phyloP scores from a whole-genome alignment of 1,284 basidiomycete genomes.

The Pterula multifida region DNA sequence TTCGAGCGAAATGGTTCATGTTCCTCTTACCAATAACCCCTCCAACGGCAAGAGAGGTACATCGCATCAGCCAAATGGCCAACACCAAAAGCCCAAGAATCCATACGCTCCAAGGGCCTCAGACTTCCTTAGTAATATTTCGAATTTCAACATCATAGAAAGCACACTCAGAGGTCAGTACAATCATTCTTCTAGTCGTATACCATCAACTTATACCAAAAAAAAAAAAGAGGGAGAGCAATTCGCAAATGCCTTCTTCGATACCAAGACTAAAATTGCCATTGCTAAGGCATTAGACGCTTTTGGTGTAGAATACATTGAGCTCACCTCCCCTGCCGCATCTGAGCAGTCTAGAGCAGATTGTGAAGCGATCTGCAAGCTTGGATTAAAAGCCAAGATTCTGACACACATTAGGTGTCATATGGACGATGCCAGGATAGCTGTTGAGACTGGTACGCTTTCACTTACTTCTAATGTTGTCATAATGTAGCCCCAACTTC shows the following conservation, averaged over 20 bases:
- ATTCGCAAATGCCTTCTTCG: slow-evolving; percentile 99
- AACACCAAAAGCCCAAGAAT: slow-evolving; percentile 42
- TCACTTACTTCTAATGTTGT: slow-evolving; percentile 2
- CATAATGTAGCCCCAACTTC: slow-evolving; percentile 5
- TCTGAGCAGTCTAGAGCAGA: slow-evolving; percentile 93
- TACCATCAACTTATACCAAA: neutral
- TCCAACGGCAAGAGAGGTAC: slow-evolving; percentile 32
- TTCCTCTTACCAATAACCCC: slow-evolving; percentile 41
- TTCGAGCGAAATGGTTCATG: slow-evolving; percentile 52
- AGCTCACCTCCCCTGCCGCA: slow-evolving; percentile 96
- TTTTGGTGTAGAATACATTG: slow-evolving; percentile 99
- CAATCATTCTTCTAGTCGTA: neutral
- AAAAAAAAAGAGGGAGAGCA: slow-evolving; percentile 81
- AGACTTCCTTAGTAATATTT: slow-evolving; percentile 86
- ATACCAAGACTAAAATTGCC: slow-evolving; percentile 99
- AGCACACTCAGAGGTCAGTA: slow-evolving; percentile 80
- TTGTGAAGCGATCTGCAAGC: slow-evolving; percentile 99
- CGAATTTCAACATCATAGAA: slow-evolving; percentile 96
- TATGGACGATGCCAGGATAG: slow-evolving; percentile 99
- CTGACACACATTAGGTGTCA: slow-evolving; percentile 99
- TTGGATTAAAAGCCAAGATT: slow-evolving; percentile 94
- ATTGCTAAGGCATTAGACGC: slow-evolving; percentile 96
- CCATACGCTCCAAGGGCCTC: slow-evolving; percentile 83
- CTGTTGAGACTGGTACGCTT: slow-evolving; percentile 86
- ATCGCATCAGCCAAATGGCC: slow-evolving; percentile 17